These are phyloP conservation scores for Venturia aucupariae DNA, from an alignment of 2,329 filamentous ascomycete species.

Conservation along the genomic window DNA sequence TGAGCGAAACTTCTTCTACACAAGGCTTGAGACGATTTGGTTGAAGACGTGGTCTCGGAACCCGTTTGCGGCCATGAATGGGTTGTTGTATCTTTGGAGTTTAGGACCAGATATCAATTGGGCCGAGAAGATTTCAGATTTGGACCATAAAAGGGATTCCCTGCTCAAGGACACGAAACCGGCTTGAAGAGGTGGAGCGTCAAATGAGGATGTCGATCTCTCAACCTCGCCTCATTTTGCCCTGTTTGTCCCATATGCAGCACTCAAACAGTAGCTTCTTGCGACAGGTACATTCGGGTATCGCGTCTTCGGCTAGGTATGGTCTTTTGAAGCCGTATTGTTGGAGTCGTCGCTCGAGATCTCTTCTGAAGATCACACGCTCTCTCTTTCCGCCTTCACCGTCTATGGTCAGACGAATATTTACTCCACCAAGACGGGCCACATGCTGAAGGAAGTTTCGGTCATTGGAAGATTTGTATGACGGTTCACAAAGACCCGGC, in stretches of 20 bases:
- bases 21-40: background rate
- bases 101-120: background rate
- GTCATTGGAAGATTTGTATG: background rate
- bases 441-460: conserved; percentile 17
- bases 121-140: background rate
- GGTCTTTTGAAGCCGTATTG: conserved; percentile 13
- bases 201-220: background rate
- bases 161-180: background rate
- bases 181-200: background rate
- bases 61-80: background rate
- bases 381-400: conserved; percentile 12
- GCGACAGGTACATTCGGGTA: conserved; percentile 14
- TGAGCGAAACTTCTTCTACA: background rate
- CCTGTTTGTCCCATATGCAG: conserved; percentile 16
- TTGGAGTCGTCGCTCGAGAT: conserved; percentile 14
- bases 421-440: conserved; percentile 15
- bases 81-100: background rate
- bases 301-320: conserved; percentile 14
- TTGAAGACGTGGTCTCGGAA: background rate
- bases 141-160: background rate
- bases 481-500: conserved; percentile 12
- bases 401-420: conserved; percentile 16
- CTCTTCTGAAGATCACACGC: conserved; percentile 12
- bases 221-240: conserved; percentile 8
- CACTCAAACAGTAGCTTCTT: conserved; percentile 17